These are phyloP conservation scores for Termitomyces sp. DNA, from an alignment of 768 basidiomycete genomes.

Conservation along the genomic window DNA sequence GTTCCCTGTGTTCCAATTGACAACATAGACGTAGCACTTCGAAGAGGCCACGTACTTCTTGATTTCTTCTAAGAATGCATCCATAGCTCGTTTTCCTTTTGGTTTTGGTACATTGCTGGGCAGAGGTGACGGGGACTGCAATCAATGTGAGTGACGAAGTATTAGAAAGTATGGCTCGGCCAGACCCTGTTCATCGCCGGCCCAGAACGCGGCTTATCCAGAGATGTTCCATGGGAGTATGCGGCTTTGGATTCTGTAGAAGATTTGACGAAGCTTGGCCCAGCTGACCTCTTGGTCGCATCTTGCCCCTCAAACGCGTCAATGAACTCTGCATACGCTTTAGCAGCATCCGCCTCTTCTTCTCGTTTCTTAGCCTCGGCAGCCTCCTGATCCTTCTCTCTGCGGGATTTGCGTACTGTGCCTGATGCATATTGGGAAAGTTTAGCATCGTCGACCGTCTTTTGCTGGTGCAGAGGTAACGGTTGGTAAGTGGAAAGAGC, in stretches of 20 bases:
- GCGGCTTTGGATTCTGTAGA: constrained; percentile 43
- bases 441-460: constrained; percentile 81
- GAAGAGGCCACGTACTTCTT: constrained; percentile 55
- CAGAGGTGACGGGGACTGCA: constrained; percentile 56
- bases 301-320: constrained; percentile 80
- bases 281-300: constrained; percentile 40
- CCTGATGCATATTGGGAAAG: constrained; percentile 81
- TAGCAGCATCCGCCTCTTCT: constrained; percentile 75
- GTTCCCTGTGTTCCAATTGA: constrained; percentile 56
- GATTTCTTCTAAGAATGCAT: constrained; percentile 92
- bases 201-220: constrained; percentile 14
- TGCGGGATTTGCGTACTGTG: constrained; percentile 81
- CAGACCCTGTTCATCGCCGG: constrained; percentile 12
- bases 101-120: constrained; percentile 51
- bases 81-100: constrained; percentile 96
- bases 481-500: constrained; percentile 57
- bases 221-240: constrained; percentile 36
- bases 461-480: constrained; percentile 61
- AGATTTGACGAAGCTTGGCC: constrained; percentile 57
- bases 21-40: not conserved
- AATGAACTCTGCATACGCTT: constrained; percentile 79
- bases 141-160: not conserved
- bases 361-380: constrained; percentile 86
- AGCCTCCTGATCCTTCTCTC: constrained; percentile 90
- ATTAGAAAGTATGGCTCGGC: not conserved